These are phyloP conservation scores for Daldinia grandis DNA, from an alignment of 495 filamentous ascomycete species.

Conservation along the genomic window DNA sequence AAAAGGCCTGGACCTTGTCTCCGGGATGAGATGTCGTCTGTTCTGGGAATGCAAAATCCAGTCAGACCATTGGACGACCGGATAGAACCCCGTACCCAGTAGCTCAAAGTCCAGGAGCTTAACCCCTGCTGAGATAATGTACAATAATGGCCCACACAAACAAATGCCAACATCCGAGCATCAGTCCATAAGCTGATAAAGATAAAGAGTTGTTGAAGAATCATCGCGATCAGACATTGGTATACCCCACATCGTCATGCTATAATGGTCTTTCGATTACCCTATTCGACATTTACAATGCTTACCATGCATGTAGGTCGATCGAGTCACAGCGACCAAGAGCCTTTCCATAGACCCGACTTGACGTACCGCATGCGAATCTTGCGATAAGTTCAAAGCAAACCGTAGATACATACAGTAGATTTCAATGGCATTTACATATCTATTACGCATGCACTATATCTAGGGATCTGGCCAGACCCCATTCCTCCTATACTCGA, in stretches of 20 bases:
- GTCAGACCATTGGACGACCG: conserved; percentile 18
- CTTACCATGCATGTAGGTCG: neutral
- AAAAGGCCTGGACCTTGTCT: conserved; percentile 22
- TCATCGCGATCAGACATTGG: conserved; percentile 8
- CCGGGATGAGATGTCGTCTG: conserved; percentile 11
- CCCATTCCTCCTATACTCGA: conserved; percentile 1
- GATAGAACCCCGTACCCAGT: conserved; percentile 32
- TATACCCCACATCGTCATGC: conserved; percentile 23
- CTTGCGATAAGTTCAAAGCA: conserved; percentile 19
- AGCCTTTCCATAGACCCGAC: conserved; percentile 9
- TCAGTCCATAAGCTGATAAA: conserved; percentile 34
- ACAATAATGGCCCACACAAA: conserved; percentile 10
- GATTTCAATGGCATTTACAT: neutral
- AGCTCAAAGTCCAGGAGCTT: conserved; percentile 15
- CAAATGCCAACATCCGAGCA: conserved; percentile 33
- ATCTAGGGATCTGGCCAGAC: conserved; percentile 14
- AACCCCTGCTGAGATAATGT: conserved; percentile 19
- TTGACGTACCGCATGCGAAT: conserved; percentile 19
- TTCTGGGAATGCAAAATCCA: conserved; percentile 5
- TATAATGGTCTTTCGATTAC: conserved; percentile 22
- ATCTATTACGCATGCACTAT: neutral
- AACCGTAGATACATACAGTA: conserved; percentile 11
- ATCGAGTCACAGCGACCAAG: conserved; percentile 9
- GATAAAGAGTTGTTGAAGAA: conserved; percentile 12
- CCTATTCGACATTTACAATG: neutral